Conservation (phyloP, 2,329 filamentous ascomycete genomes). For the Thielaviopsis cerberus region DNA sequence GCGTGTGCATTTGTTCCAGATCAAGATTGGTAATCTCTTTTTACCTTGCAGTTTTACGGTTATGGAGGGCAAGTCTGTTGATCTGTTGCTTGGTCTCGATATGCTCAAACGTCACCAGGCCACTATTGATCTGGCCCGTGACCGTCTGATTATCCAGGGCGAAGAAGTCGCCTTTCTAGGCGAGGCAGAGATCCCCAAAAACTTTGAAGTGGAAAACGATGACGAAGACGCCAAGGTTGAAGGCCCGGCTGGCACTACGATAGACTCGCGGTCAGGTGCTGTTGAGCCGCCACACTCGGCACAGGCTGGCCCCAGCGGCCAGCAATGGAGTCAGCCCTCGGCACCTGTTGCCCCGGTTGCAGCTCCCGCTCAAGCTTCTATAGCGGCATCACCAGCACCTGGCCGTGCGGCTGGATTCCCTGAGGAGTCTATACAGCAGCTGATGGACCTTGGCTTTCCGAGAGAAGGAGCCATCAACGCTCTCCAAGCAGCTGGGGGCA, state of each 20-base stretch:
- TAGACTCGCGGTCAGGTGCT: constrained; percentile 67
- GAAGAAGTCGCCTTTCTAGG: constrained; percentile 78
- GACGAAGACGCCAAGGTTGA: constrained; percentile 66
- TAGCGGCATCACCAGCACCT: constrained; percentile 9
- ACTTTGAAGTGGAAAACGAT: constrained; percentile 54
- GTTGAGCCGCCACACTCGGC: constrained; percentile 23
- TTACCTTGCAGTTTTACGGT: constrained; percentile 93
- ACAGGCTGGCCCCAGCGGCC: neutral
- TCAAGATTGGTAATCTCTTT: constrained; percentile 75
- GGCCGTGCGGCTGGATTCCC: constrained; percentile 23
- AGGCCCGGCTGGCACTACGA: constrained; percentile 74
- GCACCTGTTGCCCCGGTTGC: constrained; percentile 12
- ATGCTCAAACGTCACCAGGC: constrained; percentile 96
- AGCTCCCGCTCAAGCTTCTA: constrained; percentile 15
- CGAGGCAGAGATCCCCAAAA: constrained; percentile 85
- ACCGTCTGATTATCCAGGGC: constrained; percentile 72
- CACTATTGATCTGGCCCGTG: constrained; percentile 68
- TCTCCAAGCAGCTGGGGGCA: constrained; percentile 63
- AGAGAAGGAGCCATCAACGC: constrained; percentile 61
- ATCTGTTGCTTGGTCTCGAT: constrained; percentile 79
- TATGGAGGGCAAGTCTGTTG: constrained; percentile 96
- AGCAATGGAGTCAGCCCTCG: constrained; percentile 4
- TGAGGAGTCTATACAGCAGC: constrained; percentile 53
- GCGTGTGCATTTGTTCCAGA: constrained; percentile 84
- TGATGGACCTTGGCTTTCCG: constrained; percentile 61